Percentiles rank a stretch among this genome's conserved stretches.
Conservation (phyloP, 768 basidiomycete species). For the Agaricus subrufescens region DNA sequence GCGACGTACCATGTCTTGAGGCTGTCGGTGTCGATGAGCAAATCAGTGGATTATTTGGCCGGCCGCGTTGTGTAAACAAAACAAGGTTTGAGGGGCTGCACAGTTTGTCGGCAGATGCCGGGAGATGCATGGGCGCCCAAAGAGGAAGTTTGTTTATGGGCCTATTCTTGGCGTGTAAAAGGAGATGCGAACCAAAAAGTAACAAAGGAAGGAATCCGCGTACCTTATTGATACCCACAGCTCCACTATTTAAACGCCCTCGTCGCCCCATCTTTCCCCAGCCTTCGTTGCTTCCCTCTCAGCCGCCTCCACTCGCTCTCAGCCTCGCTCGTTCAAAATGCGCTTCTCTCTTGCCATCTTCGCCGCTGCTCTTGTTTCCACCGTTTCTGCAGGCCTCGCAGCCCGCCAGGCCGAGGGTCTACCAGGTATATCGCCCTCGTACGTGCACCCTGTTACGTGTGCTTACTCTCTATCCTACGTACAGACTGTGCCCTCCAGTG, state of each 20-base stretch:
- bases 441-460: constrained; percentile 11
- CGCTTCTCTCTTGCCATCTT: constrained; percentile 42
- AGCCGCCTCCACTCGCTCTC: constrained; percentile 15
- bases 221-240: background rate
- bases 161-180: background rate
- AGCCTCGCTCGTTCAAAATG: constrained; percentile 35
- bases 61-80: constrained; percentile 37
- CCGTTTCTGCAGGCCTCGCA: constrained; percentile 30
- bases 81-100: constrained; percentile 61
- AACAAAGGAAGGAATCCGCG: background rate
- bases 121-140: background rate
- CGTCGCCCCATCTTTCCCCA: background rate
- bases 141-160: constrained; percentile 23
- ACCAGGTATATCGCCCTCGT: constrained; percentile 22
- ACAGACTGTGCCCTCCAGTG: constrained; percentile 53
- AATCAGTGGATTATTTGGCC: constrained; percentile 30
- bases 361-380: constrained; percentile 36
- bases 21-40: constrained; percentile 56
- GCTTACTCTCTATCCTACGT: background rate
- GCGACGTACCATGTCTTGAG: constrained; percentile 64
- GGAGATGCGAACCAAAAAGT: background rate
- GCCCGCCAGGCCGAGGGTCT: constrained; percentile 27
- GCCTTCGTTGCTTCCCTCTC: constrained; percentile 12
- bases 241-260: constrained; percentile 10
- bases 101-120: constrained; percentile 30